Evolutionary conservation across 106 monocot species (phyloP).

Genomic region (Apostasia shenzhenica): DNA sequence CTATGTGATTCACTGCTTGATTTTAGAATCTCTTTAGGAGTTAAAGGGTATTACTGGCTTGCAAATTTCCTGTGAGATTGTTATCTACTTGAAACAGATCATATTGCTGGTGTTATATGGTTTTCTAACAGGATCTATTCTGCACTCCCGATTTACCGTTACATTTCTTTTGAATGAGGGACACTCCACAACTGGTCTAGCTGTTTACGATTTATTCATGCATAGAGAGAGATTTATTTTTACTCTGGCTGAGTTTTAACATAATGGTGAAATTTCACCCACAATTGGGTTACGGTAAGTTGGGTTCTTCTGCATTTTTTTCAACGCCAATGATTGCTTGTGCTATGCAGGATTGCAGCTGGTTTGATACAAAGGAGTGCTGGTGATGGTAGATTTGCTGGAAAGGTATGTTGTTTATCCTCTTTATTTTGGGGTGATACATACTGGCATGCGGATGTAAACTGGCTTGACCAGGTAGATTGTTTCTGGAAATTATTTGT

Average conservation of each 20-base stretch:
- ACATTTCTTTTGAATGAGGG: not conserved
- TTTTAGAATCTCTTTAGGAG: not conserved
- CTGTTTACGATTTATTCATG: not conserved
- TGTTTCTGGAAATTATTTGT: too few species aligned
- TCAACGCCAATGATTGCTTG: not conserved
- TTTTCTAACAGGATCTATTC: not conserved
- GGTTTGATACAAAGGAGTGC: not conserved
- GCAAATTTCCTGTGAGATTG: not conserved
- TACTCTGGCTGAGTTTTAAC: too few species aligned
- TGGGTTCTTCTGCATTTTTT: not conserved
- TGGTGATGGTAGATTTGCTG: conserved; percentile 4
- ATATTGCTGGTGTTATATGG: conserved; percentile 1
- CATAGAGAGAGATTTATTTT: not conserved
- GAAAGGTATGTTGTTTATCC: not conserved
- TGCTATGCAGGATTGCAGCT: conserved; percentile 2
- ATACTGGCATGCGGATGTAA: too few species aligned
- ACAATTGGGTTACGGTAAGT: not conserved
- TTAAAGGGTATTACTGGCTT: not conserved
- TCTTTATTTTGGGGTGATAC: too few species aligned
- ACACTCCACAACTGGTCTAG: not conserved
- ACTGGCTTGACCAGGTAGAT: too few species aligned
- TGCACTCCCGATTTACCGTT: not conserved
- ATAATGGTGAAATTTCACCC: not conserved
- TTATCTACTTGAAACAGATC: not conserved
- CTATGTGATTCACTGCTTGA: too few species aligned